Base-by-base conservation (phyloP, 192 early-diverging fungal genomes). In the Linnemannia schmuckeri region DNA sequence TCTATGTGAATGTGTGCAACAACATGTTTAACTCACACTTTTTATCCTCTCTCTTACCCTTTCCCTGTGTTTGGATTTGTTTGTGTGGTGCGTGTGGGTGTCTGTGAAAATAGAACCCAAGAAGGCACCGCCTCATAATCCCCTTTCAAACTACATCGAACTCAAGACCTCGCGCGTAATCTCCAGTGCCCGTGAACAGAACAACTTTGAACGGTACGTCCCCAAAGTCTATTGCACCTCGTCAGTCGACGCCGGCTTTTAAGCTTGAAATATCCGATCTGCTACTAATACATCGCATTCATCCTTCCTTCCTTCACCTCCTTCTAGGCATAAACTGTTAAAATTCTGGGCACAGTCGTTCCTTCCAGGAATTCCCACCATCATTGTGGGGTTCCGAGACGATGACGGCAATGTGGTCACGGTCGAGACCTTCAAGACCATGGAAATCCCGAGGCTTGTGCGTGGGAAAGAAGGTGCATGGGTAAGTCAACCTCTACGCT, bases 331-430 rank as follows among this genome's bases (percentile, higher is more conserved):
- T 89, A 99, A 99, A 87, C 89, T 99, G 72, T 79, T 98, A 0
- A 96, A 96, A 77, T 95, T 96, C 78, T 99, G 97, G 94, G 96
- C 96, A 6, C 98, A 99, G 88, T 98, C 96, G 30, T 98, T 96
- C 88, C 89, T 99, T 3, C 93, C 96, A 15, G 98, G 97, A 8
- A 94, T 97, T 24, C 96, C 95, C 8, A 89, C 79, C 3, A 91
- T 99, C 33, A 93, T 97, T 57, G 91, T 97, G 52, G 98, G 97
- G 1, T 99, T 94, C 77, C 92, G 97, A 66, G 94, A 96, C 76
- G 92, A 97, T 79, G 83, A 93, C 54, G 97, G 97, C 0, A 82
- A 83, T 35, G 75, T 96, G 1, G 61, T 85, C 33, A 70, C 72
- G 0, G 52, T 97, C 13, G 78, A 96, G 83, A 89, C 92, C 13